Base-by-base conservation (phyloP, 106 monocot genomes). In the Dactylorhiza incarnata region DNA sequence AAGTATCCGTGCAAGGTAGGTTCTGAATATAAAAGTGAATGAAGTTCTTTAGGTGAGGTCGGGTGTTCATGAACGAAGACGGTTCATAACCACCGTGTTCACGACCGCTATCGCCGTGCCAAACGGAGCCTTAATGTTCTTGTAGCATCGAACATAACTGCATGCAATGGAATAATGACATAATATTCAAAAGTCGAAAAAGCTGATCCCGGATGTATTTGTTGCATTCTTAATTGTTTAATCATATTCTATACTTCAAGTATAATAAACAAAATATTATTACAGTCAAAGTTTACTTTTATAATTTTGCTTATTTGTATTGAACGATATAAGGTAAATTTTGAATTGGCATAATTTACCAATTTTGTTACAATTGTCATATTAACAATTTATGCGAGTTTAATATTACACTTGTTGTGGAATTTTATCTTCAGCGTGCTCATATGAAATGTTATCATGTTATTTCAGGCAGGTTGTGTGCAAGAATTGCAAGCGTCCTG, bases 401-500 rank as follows among this genome's bases (percentile, higher is more conserved):
- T 62, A 62, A 2, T 62, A 22, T 20, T 23, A 9, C 61, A 24
- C 20, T 9, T 62, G 5, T 62, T 62, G 61, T 8, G 6, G 61
- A 62, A 62, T 62, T 22, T 62, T 62, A 62, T 62, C 23, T 24
- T 23, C 61, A 9, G 8, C 23, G 61, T 7, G 23, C 61, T 62
- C 23, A 62, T 24, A 54, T 62, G 23, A 22, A 62, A 16, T 11
- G 20, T 62, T 62, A 45, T 14, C 13, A 47, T 48, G 5, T 75
- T 63, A 2, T 53, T 74, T 15, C 74, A 87, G 87, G 79, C 73
- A 62, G 77, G 81, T 69, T 76, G 69, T 65, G 22, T 95, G 95
- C 87, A 92, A 90, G 50, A 95, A 90, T 66, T 95, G 95, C 85
- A 92, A 90, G 79, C 86, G 92, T 13, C 88, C 95, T 73, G 95